Base-by-base conservation (phyloP, 257 asterid species). In the Solanum arcanum region DNA sequence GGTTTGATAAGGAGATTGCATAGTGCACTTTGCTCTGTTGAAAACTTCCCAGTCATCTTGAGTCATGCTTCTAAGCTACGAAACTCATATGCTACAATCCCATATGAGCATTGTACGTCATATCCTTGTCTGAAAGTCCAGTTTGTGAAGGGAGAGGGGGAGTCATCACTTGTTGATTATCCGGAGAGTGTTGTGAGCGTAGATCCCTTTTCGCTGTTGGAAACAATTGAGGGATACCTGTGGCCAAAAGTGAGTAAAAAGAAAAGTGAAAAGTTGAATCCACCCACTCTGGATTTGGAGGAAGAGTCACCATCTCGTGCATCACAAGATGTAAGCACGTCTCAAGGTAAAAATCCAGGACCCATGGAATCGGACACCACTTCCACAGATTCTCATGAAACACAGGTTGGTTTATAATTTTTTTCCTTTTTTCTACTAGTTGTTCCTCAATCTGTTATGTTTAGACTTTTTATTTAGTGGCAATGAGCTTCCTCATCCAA, bases 171-270 rank as follows among this genome's bases (percentile, higher is more conserved):
- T 13, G 84, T 86, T 86, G 95, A 94, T 80, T 94, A 89, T 87
- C 83, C 88, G 56, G 91, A 92, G 70, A 95, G 89, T 89, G 88
- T 90, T 88, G 98, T 93, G 77, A 89, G 83, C 83, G 98, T 96
- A 77, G 99, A 97, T 90, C 99, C 99, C 44, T 95, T 95, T 88
- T 96, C 92, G 31, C 90, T 96, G 86, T 86, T 97, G 86, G 92
- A 90, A 89, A 93, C 91, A 89, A 91, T 97, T 89, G 96, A 92
- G 89, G 90, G 87, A 89, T 94, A 93, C 91, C 44, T 97, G 90
- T 90, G 94, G 96, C 91, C 92, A 84, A 93, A 91, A 90, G 94
- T 94, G 89, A 87, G 87, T 87, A 88, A 9, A 59, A 91, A 78
- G 29, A 89, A 91, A 89, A 75, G 91, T 80, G 85, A 90, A 80